These are phyloP conservation scores for Pistacia vera DNA, from an alignment of 345 rosid species.

Conservation along the genomic window DNA sequence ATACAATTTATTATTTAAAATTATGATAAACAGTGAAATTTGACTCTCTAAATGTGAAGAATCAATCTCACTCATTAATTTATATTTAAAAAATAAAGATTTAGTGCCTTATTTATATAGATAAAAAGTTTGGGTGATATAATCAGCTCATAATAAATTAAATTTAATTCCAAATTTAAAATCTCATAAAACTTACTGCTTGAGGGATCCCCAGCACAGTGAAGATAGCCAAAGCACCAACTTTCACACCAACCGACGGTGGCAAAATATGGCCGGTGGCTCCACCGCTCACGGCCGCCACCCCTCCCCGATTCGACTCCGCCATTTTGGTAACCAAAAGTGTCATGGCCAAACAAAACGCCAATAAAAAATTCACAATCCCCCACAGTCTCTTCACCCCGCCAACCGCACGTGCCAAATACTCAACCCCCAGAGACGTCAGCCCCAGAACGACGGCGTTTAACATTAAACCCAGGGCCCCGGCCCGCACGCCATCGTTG, in stretches of 20 bases:
- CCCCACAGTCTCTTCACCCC: slow-evolving; percentile 75
- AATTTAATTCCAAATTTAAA: too few species aligned
- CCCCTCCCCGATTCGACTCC: slow-evolving; percentile 39
- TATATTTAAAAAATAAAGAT: too few species aligned
- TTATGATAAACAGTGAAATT: too few species aligned
- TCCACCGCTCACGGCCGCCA: neutral
- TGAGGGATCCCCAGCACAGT: slow-evolving; percentile 77
- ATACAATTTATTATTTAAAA: too few species aligned
- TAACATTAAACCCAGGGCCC: slow-evolving; percentile 79
- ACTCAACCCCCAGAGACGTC: slow-evolving; percentile 60
- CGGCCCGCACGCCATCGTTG: slow-evolving; percentile 70
- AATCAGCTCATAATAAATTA: too few species aligned
- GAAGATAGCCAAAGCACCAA: slow-evolving; percentile 63
- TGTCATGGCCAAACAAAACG: slow-evolving; percentile 56
- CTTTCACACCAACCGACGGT: slow-evolving; percentile 53
- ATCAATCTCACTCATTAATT: too few species aligned
- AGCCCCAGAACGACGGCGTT: slow-evolving; percentile 75
- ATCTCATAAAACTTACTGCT: slow-evolving; percentile 45
- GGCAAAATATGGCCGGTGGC: slow-evolving; percentile 8
- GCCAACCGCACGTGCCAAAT: slow-evolving; percentile 41
- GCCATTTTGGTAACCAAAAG: slow-evolving; percentile 64
- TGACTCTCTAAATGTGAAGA: too few species aligned
- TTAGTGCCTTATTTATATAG: too few species aligned
- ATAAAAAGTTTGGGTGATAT: too few species aligned
- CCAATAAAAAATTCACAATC: slow-evolving; percentile 62